Conservation (phyloP, 306 rosid genomes). For the Medicago arabica region DNA sequence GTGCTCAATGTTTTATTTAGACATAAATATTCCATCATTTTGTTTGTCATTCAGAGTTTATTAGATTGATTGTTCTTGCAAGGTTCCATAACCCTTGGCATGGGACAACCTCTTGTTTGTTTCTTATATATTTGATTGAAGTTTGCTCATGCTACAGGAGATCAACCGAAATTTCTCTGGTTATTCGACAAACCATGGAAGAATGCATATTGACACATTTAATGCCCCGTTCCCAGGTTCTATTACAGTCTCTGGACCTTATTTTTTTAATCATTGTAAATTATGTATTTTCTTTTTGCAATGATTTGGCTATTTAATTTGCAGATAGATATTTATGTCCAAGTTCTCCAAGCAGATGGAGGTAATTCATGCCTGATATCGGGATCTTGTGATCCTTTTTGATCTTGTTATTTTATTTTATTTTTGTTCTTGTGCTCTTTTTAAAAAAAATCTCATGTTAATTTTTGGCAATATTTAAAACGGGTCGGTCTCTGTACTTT, state of each 20-base stretch:
- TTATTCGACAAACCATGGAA: conserved; percentile 91
- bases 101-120: not conserved
- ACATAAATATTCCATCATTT: not conserved
- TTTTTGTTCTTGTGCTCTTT: no score
- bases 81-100: conserved; percentile 24
- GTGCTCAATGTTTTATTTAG: not conserved
- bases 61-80: conserved; percentile 29
- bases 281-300: conserved; percentile 26
- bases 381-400: no score
- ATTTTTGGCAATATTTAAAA: conserved; percentile 26
- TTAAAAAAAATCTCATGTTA: not conserved
- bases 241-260: conserved; percentile 37
- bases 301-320: conserved; percentile 34
- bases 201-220: conserved; percentile 79
- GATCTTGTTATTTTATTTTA: no score
- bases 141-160: conserved; percentile 60
- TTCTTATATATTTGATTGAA: conserved; percentile 29
- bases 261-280: not conserved
- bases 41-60: conserved; percentile 12
- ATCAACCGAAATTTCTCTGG: conserved; percentile 90
- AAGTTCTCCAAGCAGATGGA: conserved; percentile 97
- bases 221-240: conserved; percentile 93
- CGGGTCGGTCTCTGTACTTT: not conserved
- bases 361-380: conserved; percentile 54
- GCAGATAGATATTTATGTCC: conserved; percentile 93